phyloP scores from a whole-genome alignment of 176 grass and related monocot species.

The Phragmites australis region DNA sequence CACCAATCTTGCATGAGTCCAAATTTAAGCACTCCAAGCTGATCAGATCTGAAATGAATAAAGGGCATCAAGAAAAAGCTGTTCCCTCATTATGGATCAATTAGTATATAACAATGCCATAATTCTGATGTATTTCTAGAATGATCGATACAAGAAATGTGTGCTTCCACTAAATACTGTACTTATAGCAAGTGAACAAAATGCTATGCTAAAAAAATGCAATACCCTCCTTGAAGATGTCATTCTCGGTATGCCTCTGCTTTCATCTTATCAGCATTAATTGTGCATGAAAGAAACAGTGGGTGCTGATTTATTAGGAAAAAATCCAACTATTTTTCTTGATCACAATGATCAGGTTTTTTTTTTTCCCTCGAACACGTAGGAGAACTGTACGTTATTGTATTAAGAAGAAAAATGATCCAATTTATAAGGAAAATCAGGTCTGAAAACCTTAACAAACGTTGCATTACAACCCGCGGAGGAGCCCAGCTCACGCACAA shows the following conservation, averaged over 20 bases:
- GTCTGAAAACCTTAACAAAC: too few relatives aligned
- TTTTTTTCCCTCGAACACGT: too few relatives aligned
- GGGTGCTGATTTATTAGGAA: neutral
- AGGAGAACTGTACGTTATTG: too few relatives aligned
- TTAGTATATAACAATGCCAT: neutral
- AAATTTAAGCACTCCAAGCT: constrained; percentile 93
- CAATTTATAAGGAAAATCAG: too few relatives aligned
- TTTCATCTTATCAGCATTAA: constrained; percentile 27
- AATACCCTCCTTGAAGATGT: constrained; percentile 10
- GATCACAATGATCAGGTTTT: neutral
- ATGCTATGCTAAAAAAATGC: neutral
- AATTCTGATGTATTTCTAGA: constrained; percentile 21
- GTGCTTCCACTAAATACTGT: constrained; percentile 10
- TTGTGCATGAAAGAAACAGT: constrained; percentile 19
- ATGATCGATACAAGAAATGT: constrained; percentile 17
- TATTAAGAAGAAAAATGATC: too few relatives aligned
- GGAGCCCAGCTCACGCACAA: too few relatives aligned
- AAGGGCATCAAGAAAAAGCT: constrained; percentile 24
- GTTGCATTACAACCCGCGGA: too few relatives aligned
- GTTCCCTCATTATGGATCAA: neutral
- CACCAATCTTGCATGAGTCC: constrained; percentile 92
- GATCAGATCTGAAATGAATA: constrained; percentile 64
- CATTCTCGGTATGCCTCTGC: neutral
- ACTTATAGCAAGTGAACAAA: constrained; percentile 3
- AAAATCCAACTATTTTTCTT: constrained; percentile 17